Conservation (phyloP, 2,329 filamentous ascomycete genomes). For the Cladobotryum protrusum region DNA sequence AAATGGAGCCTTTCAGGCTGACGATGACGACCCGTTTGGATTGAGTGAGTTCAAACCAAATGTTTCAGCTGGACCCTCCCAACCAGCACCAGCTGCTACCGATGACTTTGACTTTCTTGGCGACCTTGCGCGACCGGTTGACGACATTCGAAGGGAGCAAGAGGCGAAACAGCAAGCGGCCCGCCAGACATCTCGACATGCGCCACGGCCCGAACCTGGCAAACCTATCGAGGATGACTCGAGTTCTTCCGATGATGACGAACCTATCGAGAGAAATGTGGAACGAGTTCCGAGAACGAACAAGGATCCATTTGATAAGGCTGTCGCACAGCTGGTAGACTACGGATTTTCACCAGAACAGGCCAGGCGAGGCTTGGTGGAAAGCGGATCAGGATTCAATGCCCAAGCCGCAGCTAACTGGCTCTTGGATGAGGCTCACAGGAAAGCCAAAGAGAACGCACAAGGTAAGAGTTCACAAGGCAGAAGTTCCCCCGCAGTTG, state of each 20-base stretch:
- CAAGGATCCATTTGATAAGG: constrained; percentile 57
- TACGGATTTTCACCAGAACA: constrained; percentile 90
- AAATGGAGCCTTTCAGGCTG: constrained; percentile 41
- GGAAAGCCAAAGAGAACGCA: constrained; percentile 69
- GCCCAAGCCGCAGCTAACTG: constrained; percentile 83
- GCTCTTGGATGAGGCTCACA: constrained; percentile 86
- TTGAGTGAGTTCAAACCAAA: constrained; percentile 55
- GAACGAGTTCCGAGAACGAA: constrained; percentile 20
- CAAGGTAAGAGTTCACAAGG: constrained; percentile 40
- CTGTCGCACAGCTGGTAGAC: constrained; percentile 82
- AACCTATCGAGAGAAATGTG: constrained; percentile 16
- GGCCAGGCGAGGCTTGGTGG: constrained; percentile 70
- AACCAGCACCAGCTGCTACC: constrained; percentile 23
- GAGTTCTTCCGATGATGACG: constrained; percentile 40
- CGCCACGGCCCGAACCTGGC: constrained; percentile 44
- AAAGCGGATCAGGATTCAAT: constrained; percentile 72
- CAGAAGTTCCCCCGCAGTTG: constrained; percentile 26
- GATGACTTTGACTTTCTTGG: constrained; percentile 62
- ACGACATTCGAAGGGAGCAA: constrained; percentile 51
- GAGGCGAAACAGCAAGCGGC: constrained; percentile 24
- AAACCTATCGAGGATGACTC: constrained; percentile 49
- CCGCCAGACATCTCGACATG: constrained; percentile 16
- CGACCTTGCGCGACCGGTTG: constrained; percentile 57
- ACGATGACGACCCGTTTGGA: constrained; percentile 88
- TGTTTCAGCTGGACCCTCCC: constrained; percentile 17